Percentiles rank a stretch among this genome's conserved stretches.
Conservation (phyloP, 345 rosid genomes). For the Sisymbrium altissimum region DNA sequence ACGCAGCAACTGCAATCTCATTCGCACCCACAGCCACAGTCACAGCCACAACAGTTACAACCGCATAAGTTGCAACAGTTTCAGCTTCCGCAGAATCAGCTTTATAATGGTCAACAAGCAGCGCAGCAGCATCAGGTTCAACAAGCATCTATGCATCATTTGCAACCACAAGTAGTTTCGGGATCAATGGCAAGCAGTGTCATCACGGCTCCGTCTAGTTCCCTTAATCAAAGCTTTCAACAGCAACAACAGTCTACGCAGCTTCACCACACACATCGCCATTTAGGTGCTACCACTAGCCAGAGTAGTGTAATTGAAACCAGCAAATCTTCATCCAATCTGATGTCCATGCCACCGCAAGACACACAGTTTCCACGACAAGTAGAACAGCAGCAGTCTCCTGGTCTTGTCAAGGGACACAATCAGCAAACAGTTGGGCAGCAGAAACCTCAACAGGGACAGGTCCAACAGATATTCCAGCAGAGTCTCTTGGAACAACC, state of each 20-base stretch:
- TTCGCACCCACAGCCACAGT: conserved; percentile 39
- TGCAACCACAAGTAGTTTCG: conserved; percentile 33
- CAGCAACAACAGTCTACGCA: conserved; percentile 34
- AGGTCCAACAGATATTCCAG: conserved; percentile 56
- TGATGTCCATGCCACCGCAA: conserved; percentile 57
- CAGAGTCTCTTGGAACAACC: conserved; percentile 76
- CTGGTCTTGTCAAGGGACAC: conserved; percentile 48
- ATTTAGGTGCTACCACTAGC: conserved; percentile 29
- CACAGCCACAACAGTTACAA: conserved; percentile 31
- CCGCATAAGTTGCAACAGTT: conserved; percentile 34
- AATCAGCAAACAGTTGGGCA: conserved; percentile 67
- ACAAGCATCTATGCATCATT: conserved; percentile 30
- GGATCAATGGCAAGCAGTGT: conserved; percentile 31
- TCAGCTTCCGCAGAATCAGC: conserved; percentile 47
- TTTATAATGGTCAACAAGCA: conserved; percentile 28
- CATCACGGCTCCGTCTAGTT: conserved; percentile 19
- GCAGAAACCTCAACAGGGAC: conserved; percentile 59
- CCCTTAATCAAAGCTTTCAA: conserved; percentile 26
- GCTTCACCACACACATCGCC: conserved; percentile 23
- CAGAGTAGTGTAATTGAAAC: conserved; percentile 33
- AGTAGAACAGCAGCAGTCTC: conserved; percentile 63
- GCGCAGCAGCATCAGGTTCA: conserved; percentile 26
- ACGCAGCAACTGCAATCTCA: conserved; percentile 36
- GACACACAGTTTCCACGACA: conserved; percentile 59
- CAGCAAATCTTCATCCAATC: conserved; percentile 50